Percentiles rank a stretch among this genome's conserved stretches.
phyloP scores from a whole-genome alignment of 2,329 filamentous ascomycete genomes.

The Penicillium sp. region DNA sequence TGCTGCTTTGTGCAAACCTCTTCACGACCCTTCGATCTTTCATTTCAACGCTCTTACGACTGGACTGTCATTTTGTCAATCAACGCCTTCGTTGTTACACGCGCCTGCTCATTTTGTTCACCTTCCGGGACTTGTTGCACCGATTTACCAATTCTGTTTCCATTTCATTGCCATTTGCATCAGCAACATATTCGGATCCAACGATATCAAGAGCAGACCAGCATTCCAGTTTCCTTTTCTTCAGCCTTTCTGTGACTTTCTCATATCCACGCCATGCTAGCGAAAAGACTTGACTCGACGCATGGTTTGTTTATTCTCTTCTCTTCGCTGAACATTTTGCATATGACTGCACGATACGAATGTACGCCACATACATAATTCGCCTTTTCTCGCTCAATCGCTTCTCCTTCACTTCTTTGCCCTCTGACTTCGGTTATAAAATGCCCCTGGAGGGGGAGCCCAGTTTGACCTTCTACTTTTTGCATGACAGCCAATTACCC shows the following conservation, averaged over 20 bases:
- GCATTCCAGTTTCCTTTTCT: too few species aligned
- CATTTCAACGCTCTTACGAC: constrained; percentile 13
- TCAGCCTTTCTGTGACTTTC: too few species aligned
- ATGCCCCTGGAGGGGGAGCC: too few species aligned
- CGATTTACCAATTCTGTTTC: too few species aligned
- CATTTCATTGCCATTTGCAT: too few species aligned
- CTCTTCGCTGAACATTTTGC: constrained; percentile 25
- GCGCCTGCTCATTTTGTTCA: too few species aligned
- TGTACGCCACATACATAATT: constrained; percentile 31
- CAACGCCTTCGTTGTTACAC: constrained; percentile 4
- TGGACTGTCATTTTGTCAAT: constrained; percentile 1
- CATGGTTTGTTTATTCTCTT: constrained; percentile 18
- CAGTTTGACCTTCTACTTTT: neutral
- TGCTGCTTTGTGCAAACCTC: neutral
- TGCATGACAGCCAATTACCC: constrained; percentile 1
- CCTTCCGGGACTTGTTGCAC: too few species aligned
- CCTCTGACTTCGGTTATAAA: too few species aligned
- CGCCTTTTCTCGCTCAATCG: too few species aligned
- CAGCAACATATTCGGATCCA: too few species aligned
- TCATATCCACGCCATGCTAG: too few species aligned
- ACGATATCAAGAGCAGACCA: too few species aligned
- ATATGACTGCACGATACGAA: constrained; percentile 33
- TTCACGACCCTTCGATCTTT: constrained; percentile 6
- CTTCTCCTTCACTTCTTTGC: constrained; percentile 4
- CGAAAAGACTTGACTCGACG: constrained; percentile 10